phyloP scores from a whole-genome alignment of 2,329 filamentous ascomycete genomes.

The Hypoxylon sp. region DNA sequence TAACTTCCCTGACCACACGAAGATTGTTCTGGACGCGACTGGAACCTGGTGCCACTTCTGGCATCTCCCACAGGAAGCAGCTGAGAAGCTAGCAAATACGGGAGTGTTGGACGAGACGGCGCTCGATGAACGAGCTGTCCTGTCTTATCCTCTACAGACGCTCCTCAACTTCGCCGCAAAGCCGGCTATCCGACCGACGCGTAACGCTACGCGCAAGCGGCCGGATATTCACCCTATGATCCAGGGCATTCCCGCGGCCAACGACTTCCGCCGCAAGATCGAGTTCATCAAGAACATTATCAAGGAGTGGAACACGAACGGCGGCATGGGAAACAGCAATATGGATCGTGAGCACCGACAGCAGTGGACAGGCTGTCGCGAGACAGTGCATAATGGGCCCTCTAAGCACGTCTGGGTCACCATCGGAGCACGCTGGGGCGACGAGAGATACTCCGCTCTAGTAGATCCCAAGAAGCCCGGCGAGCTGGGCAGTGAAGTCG shows the following conservation, averaged over 20 bases:
- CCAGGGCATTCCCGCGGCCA: slow-evolving; percentile 77
- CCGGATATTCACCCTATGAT: slow-evolving; percentile 73
- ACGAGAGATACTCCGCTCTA: slow-evolving; percentile 68
- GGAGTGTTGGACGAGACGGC: slow-evolving; percentile 80
- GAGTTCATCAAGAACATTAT: slow-evolving; percentile 79
- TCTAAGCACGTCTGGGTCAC: slow-evolving; percentile 79
- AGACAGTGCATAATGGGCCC: slow-evolving; percentile 67
- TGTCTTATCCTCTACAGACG: slow-evolving; percentile 80
- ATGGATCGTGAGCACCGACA: slow-evolving; percentile 69
- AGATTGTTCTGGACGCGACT: slow-evolving; percentile 81
- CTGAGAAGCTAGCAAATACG: slow-evolving; percentile 73
- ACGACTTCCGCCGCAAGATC: slow-evolving; percentile 81
- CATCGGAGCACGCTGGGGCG: slow-evolving; percentile 74
- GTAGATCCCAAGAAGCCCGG: slow-evolving; percentile 69
- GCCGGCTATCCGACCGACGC: slow-evolving; percentile 61
- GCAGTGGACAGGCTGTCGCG: slow-evolving; percentile 72
- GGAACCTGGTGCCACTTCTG: slow-evolving; percentile 85
- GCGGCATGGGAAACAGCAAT: slow-evolving; percentile 77
- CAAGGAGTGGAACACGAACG: slow-evolving; percentile 78
- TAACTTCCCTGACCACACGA: slow-evolving; percentile 91
- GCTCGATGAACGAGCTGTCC: slow-evolving; percentile 77
- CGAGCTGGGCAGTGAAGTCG: slow-evolving; percentile 69
- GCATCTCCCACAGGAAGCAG: slow-evolving; percentile 80
- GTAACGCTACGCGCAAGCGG: slow-evolving; percentile 65
- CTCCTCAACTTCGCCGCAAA: slow-evolving; percentile 76